Evolutionary conservation across 1,284 basidiomycete species (phyloP).

Genomic region (Exobasidium cylindrosporum): DNA sequence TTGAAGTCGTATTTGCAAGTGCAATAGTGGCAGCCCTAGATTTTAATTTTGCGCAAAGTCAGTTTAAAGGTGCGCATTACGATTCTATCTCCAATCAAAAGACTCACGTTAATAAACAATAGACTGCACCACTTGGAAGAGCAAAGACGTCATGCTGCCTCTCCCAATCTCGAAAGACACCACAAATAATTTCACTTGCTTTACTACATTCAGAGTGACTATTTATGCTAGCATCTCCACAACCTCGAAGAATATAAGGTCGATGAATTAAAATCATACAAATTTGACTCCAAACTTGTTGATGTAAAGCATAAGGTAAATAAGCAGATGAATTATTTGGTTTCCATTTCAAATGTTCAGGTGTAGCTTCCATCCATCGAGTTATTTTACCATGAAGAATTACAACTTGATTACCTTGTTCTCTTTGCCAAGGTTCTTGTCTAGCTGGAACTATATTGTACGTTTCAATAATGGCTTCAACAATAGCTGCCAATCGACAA

Average conservation of each 20-base stretch:
- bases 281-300: constrained; percentile 27
- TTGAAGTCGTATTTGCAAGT: constrained; percentile 41
- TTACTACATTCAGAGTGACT: constrained; percentile 40
- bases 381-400: constrained; percentile 14
- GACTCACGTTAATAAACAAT: constrained; percentile 45
- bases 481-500: constrained; percentile 25
- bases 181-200: constrained; percentile 27
- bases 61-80: no score
- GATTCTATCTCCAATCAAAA: no score
- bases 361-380: constrained; percentile 14
- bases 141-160: constrained; percentile 35
- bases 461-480: constrained; percentile 31
- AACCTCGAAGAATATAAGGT: constrained; percentile 35
- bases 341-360: not conserved
- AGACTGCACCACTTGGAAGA: constrained; percentile 32
- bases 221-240: constrained; percentile 16
- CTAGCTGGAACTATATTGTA: constrained; percentile 30
- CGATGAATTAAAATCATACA: constrained; percentile 34
- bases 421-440: constrained; percentile 14
- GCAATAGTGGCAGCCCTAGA: constrained; percentile 39
- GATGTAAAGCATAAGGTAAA: not conserved
- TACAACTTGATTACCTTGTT: not conserved
- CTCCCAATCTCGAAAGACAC: constrained; percentile 32
- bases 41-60: no score
- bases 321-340: not conserved